Conservation (phyloP, 2,329 filamentous ascomycete species). For the Triangularia setosa region DNA sequence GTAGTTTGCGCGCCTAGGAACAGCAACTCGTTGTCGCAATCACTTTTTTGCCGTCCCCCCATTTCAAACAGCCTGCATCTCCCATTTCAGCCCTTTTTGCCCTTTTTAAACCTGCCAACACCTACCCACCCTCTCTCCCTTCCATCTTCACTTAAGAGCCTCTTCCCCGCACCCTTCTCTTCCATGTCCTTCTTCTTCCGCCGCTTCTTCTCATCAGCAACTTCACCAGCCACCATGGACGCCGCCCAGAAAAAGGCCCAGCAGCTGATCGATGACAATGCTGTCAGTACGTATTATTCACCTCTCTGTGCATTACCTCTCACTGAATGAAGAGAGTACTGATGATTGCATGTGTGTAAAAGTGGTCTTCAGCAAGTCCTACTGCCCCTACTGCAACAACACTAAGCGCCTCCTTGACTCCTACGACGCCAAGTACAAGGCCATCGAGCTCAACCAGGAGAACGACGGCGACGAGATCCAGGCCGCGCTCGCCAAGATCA, state of each 20-base stretch:
- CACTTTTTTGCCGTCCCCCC: neutral
- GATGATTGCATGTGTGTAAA: neutral
- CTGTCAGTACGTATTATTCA: conserved; percentile 59
- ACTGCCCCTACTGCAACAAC: conserved; percentile 86
- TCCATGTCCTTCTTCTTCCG: conserved; percentile 62
- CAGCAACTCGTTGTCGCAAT: neutral
- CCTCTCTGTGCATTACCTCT: neutral
- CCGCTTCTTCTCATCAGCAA: conserved; percentile 61
- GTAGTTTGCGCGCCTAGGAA: neutral
- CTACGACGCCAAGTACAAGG: conserved; percentile 66
- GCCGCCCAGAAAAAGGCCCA: conserved; percentile 80
- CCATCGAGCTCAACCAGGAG: conserved; percentile 80
- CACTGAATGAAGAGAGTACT: neutral
- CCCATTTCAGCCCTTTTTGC: neutral
- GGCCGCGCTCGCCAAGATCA: conserved; percentile 74
- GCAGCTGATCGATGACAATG: conserved; percentile 81
- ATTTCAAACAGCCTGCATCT: neutral
- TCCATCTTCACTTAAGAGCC: neutral
- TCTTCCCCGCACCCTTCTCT: neutral
- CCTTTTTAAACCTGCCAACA: neutral
- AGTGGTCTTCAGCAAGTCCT: conserved; percentile 96
- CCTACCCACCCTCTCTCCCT: neutral
- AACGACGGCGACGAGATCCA: conserved; percentile 81
- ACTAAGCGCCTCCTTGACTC: conserved; percentile 72
- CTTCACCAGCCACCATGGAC: conserved; percentile 68